Evolutionary conservation across 1,284 basidiomycete genomes (phyloP), one percentile per base, ranked within the genome.

Genomic region (Salmacisia buchloeana): DNA sequence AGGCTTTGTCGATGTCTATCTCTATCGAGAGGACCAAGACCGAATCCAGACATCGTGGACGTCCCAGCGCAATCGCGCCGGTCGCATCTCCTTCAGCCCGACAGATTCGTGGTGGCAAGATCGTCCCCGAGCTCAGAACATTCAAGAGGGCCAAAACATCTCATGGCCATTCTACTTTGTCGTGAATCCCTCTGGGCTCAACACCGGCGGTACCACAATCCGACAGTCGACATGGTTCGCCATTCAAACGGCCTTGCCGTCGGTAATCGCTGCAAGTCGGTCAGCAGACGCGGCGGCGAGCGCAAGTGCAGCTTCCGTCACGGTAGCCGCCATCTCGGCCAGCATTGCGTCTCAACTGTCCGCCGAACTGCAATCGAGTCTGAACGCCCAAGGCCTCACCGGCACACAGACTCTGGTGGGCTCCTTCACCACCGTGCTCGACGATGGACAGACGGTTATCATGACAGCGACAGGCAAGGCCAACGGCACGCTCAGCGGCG

Each of bases 121-220:
- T n/a, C 62, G 65, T 21, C 18, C 60, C 21, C 63, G 66, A 1
- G 72, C 72, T 27, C 59, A 72, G 60, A 69, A 72, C 59, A 72
- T 72, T 31, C 68, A 70, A 29, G 65, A 64, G 4, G 62, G 63
- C 10, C 71, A 71, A 33, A 70, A 73, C 62, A 76, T 74, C 60
- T 66, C 71, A 4, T 76, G 74, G 74, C 74, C 74, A 0, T 76
- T 74, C 59, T 76, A 76, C 70, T 76, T 76, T 66, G 72, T 74
- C 43, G 66, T 76, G 1, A 70, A 72, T 1, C 54, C 70, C 18
- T 56, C 71, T 1, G 70, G 69, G 6, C 31, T 57, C 25, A 58
- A 69, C 1, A 60, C 72, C 10, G 52, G 59, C 12, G 71, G 72
- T 31, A 66, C 66, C 29, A 73, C 69, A 2, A 67, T 62, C 29